Base-by-base conservation (phyloP, 2,329 filamentous ascomycete genomes). In the Ophiostoma triangulosporum region DNA sequence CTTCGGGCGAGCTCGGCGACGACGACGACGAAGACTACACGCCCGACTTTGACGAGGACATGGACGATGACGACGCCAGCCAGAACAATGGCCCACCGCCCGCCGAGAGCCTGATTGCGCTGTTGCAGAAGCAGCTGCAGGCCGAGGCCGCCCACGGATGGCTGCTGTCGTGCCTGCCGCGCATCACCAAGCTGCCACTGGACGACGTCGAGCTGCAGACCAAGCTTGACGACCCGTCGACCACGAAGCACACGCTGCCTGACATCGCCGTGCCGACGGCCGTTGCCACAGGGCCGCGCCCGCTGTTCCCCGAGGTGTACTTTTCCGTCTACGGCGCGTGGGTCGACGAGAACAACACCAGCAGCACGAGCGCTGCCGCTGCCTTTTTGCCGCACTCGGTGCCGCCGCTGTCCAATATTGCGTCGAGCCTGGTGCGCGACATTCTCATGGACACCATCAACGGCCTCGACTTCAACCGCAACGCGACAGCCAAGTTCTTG, bases 391-490 rank as follows among this genome's bases (percentile, higher is more conserved):
- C 94, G 40, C 83, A 91, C 66, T 94, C 91, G 1, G 93, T 98
- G 9, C 93, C 93, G 31, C 77, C 83, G 3, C 80, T 80, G 11
- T 78, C 78, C 3, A 80, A 83, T 64, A 83, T 96, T 61, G 84
- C 90, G 1, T 83, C 89, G 1, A 89, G 84, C 6, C 71, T 98
- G 36, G 76, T 98, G 55, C 81, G 93, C 48, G 93, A 98, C 66
- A 81, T 81, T 0, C 76, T 97, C 53, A 77, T 88, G 36, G 93
- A 98, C 65, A 96, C 90, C 0, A 93, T 98, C 69, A 96, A 96
- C 64, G 83, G 88, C 51, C 76, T 98, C 15, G 81, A 97, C 69
- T 95, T 88, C 72, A 98, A 97, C 68, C 84, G 93, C 57, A 87
- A 89, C 61, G 78, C 83, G 32, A 84, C 86, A 0, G 91, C 93